Evolutionary conservation across 2,329 filamentous ascomycete species (phyloP).

Genomic region (Xylariaceae sp.): DNA sequence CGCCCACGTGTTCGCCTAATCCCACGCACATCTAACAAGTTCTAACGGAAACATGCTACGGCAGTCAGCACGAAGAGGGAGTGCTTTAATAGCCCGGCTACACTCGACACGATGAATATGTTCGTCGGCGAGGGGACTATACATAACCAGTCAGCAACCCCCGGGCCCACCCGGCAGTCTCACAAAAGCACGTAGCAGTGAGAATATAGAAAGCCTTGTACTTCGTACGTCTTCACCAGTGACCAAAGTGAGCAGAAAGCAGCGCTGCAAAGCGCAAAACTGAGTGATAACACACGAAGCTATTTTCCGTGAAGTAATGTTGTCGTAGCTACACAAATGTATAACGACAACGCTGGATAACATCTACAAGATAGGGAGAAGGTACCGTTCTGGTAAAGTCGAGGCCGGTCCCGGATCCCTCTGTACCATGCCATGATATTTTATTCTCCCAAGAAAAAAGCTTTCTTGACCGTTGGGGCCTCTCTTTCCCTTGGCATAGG

Average conservation of each 20-base stretch:
- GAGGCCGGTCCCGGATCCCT: constrained; percentile 1
- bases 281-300: background rate
- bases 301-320: background rate
- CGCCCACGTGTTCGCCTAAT: constrained; percentile 10
- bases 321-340: background rate
- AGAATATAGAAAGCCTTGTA: background rate
- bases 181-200: background rate
- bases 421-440: background rate
- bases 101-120: too few relatives aligned
- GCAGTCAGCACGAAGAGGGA: background rate
- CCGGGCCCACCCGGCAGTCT: too few relatives aligned
- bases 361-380: background rate
- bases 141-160: too few relatives aligned
- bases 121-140: too few relatives aligned
- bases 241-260: background rate
- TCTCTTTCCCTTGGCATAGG: background rate
- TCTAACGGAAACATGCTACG: background rate
- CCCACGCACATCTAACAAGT: background rate
- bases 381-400: constrained; percentile 2
- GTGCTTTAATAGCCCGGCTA: too few relatives aligned
- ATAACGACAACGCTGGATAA: constrained; percentile 14
- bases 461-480: background rate
- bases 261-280: background rate
- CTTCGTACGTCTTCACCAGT: too few relatives aligned
- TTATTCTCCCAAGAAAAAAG: constrained; percentile 1